Evolutionary conservation across 140 eudicot species (phyloP).

Genomic region (Bidens hawaiensis): DNA sequence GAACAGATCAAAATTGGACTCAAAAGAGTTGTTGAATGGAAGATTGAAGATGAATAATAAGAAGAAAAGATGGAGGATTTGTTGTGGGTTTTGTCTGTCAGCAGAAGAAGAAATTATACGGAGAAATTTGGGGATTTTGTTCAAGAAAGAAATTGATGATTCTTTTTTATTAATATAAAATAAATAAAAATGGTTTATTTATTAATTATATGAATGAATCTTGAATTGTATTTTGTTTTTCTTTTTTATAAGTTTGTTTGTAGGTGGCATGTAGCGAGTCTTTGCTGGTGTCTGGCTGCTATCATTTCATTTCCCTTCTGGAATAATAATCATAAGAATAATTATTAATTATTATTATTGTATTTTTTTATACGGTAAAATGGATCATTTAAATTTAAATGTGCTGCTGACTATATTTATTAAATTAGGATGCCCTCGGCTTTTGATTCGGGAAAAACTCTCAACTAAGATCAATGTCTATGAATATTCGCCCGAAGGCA

Average conservation of each 20-base stretch:
- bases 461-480: no score
- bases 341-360: no score
- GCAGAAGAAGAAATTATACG: slow-evolving; percentile 18
- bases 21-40: not conserved
- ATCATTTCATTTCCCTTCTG: not conserved
- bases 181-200: slow-evolving; percentile 12
- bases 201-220: no score
- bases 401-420: no score
- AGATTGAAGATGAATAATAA: not conserved
- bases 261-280: slow-evolving; percentile 25
- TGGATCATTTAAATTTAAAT: no score
- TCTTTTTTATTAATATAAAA: no score
- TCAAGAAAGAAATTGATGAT: not conserved
- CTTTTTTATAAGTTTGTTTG: slow-evolving; percentile 4
- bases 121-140: slow-evolving; percentile 15
- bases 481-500: no score
- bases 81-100: slow-evolving; percentile 5
- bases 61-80: slow-evolving; percentile 1
- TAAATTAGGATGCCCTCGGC: no score
- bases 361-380: no score
- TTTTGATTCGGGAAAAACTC: no score
- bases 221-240: not conserved
- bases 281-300: slow-evolving; percentile 19
- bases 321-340: no score
- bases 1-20: slow-evolving; percentile 13